Evolutionary conservation across 1,284 basidiomycete genomes (phyloP).

Genomic region (Leccinum ponderosum): DNA sequence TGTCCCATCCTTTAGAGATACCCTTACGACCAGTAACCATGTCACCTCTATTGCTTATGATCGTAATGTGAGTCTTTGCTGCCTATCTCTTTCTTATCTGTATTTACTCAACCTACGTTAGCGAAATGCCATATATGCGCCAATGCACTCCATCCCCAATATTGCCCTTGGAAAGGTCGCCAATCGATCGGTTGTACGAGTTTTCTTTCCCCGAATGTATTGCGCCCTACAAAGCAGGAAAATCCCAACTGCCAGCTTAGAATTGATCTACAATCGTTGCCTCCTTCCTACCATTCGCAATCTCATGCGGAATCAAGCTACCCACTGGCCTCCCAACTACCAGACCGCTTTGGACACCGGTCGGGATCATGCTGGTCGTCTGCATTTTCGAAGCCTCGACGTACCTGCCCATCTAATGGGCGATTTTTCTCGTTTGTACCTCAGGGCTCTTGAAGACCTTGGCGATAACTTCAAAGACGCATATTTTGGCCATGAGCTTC

Average conservation of each 20-base stretch:
- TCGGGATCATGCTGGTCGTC: neutral
- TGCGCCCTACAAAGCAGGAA: neutral
- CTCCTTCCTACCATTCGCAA: neutral
- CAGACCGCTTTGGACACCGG: neutral
- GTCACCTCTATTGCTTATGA: neutral
- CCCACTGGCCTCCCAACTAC: neutral
- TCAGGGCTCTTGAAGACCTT: neutral
- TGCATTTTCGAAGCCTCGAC: neutral
- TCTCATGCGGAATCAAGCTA: neutral
- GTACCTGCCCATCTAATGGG: neutral
- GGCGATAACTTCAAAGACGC: neutral
- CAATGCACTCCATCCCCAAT: neutral
- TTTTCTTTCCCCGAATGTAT: neutral
- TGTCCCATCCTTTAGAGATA: neutral
- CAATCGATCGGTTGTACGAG: neutral
- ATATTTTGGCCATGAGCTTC: neutral
- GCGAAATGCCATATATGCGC: neutral
- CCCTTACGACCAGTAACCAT: neutral
- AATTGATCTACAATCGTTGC: neutral
- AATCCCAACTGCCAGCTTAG: neutral
- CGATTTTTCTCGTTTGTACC: neutral
- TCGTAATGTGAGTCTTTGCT: neutral
- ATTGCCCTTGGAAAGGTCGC: neutral
- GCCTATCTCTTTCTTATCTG: neutral
- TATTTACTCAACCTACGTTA: neutral